Base-by-base conservation (phyloP, 371 early-diverging fungal genomes). In the Chytridium lagenaria region DNA sequence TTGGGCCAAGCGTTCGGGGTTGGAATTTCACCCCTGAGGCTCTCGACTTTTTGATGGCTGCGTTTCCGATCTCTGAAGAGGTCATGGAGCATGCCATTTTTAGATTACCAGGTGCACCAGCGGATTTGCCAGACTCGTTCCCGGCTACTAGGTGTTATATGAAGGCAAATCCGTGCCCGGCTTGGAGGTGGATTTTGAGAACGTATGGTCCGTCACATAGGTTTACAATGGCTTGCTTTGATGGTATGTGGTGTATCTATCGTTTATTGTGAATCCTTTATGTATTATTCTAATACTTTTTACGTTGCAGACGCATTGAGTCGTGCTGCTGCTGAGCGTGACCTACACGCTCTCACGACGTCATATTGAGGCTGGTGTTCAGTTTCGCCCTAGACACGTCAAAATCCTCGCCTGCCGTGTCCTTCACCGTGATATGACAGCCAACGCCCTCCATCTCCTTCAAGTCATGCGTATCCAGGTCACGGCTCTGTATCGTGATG, bases 391-490 rank as follows among this genome's bases (percentile, higher is more conserved):
- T 1, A 70, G 84, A 5, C 84, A 84, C 59, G 73, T 84, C 55
- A 84, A 84, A 59, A 84, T 84, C 36, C 76, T 84, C 23, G 82
- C 82, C 2, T 84, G 82, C 40, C 61, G 84, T 10, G 77, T 84
- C 31, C 71, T 84, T 1, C 84, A 84, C 64, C 77, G 84, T n/a
- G 79, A 81, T 70, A 84, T 84, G 84, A 81, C 84, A 0, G 69
- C 75, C 64, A 84, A 81, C 68, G 81, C 84, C 15, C 70, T 84
- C 22, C 77, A 79, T 57, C 73, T 81, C 19, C 66, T 84, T 30
- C 50, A 69, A 39, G 69, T 68, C 15, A 70, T 84, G 73, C 44
- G 73, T 1, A 40, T 67, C 16, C 84, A 84, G 52, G 71, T 81
- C 23, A 30, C 70, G 16, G 55, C 68, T 26, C 22, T 51, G 38